Evolutionary conservation across 148 eudicot genomes (phyloP), one percentile per base, ranked within the genome.

Genomic region (Fallopia convolvulus): DNA sequence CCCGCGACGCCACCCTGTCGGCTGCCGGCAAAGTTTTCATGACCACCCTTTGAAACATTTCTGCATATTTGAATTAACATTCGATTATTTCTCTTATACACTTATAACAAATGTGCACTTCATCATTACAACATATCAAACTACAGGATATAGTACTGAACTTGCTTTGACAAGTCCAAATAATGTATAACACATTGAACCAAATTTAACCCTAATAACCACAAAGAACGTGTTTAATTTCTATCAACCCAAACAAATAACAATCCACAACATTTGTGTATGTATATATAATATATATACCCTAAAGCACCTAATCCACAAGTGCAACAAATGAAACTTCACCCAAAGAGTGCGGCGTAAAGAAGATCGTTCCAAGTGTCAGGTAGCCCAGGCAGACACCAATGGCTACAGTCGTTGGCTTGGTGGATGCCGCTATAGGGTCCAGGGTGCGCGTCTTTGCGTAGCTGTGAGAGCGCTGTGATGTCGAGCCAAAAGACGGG

Each of bases 331-430:
- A 58, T 58, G 65, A 21, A 23, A 21, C 65, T 0, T 58, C 65
- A 58, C 12, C 46, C 44, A 15, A 76, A 61, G 60, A 84, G 83
- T 39, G 78, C 78, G 42, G 82, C 83, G 73, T 85, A 85, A 5
- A 89, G 80, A 23, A 89, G 83, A 50, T 84, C 86, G 75, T 89
- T 89, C 92, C 92, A 89, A 74, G 87, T 70, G 84, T 89, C 90
- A 2, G 92, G 90, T 9, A 89, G 86, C 47, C 92, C 92, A 44
- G 89, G 83, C 4, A 89, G 89, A 11, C 92, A 89, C 92, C 92
- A 89, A 73, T 89, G 92, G 66, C 86, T 87, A n/a, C 92, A 89
- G 79, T 89, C 92, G 6, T 79, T 83, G 48, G 80, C 65, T 8
- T 74, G 65, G 50, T 78, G 82, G 2, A 88, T 75, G n/a, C 77